Evolutionary conservation across 2,329 filamentous ascomycete species (phyloP).

Genomic region (Aureobasidium subglaciale): DNA sequence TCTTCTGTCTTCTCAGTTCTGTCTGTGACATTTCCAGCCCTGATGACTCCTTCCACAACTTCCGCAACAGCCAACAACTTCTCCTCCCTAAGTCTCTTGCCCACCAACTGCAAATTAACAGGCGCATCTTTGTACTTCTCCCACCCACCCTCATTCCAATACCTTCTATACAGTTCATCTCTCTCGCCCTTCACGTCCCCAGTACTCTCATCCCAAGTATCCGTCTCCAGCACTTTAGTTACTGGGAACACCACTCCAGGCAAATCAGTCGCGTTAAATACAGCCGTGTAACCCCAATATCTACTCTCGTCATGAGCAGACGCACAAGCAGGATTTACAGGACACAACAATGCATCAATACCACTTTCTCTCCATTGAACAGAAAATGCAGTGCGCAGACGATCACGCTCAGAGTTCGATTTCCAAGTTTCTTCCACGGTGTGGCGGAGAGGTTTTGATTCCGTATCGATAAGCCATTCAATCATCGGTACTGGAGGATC

Average conservation of each 20-base stretch:
- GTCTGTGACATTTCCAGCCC: neutral
- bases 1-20: neutral
- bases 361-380: constrained; percentile 35
- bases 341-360: constrained; percentile 57
- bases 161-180: constrained; percentile 1
- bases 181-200: constrained; percentile 18
- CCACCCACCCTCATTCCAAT: constrained; percentile 4
- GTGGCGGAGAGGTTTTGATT: neutral
- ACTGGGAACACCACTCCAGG: constrained; percentile 53
- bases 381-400: constrained; percentile 39
- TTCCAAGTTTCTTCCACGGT: constrained; percentile 8
- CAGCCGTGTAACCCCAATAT: constrained; percentile 58
- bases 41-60: neutral
- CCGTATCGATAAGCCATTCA: constrained; percentile 4
- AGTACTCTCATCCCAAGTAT: constrained; percentile 33
- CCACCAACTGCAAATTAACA: constrained; percentile 14
- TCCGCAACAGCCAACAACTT: constrained; percentile 12
- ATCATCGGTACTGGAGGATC: constrained; percentile 9
- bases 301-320: constrained; percentile 46
- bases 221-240: constrained; percentile 39
- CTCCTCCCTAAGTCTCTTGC: constrained; percentile 15
- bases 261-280: constrained; percentile 56
- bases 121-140: constrained; percentile 14
- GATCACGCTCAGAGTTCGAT: constrained; percentile 31
- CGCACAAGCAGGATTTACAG: constrained; percentile 50